Base-by-base conservation (phyloP, 2,329 filamentous ascomycete species). In the Trichoderma sp. region DNA sequence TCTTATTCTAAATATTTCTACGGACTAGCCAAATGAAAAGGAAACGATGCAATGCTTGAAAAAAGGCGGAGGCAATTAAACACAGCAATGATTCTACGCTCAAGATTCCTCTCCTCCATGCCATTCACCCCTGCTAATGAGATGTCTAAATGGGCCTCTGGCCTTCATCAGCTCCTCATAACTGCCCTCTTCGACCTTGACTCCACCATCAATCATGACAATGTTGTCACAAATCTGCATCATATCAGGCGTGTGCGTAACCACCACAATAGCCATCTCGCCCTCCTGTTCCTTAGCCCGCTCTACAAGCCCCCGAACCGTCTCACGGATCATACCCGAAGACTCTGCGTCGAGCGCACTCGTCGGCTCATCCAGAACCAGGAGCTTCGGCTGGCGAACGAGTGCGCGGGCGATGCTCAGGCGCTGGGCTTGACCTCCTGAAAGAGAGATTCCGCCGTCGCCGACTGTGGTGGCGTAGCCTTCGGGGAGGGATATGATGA, bases 351-450 rank as follows among this genome's bases (percentile, higher is more conserved):
- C 95, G 0, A 98, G 84, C 0, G 92, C 91, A 30, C 90, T 93
- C 0, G 95, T 98, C 1, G 94, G 93, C 82, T 98, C 95, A 76
- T 98, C 95, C 2, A 98, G 83, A 2, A 98, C 87, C 18, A 98
- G 82, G 2, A 98, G 84, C 53, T 87, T 86, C 0, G 94, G 94
- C 15, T 86, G 84, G 0, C 93, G 87, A 0, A 92, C 86, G 0
- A 98, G 83, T 0, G 94, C 94, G 1, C 95, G 86, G 0, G 95
- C 94, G 73, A 98, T 94, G 24, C 90, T 91, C 2, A 98, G 81
- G 1, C 94, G 87, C 79, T 98, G 95, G 0, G 91, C 89, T 79
- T 98, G 95, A 0, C 95, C 95, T 0, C 93, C 94, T 0, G 91
- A 94, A 0, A 98, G 81, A 0, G 86, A 83, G 21, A 91, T 86